A percentile compares a stretch with the other conserved stretches of the same genome.
phyloP scores from a whole-genome alignment of 176 grass and related monocot genomes.

The Secale cereale region DNA sequence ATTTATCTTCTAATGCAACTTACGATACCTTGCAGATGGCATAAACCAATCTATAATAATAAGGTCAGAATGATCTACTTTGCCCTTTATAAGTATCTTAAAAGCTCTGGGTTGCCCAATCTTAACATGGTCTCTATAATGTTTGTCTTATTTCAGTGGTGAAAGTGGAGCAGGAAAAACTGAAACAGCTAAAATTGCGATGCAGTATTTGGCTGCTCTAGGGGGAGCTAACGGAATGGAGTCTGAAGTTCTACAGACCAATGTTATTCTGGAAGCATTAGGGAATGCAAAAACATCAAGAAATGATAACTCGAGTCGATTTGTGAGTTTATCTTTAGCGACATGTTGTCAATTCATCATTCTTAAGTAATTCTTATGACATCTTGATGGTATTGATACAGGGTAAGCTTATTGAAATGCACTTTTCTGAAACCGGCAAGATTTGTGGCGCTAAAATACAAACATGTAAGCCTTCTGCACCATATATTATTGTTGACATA shows the following conservation, averaged over 20 bases:
- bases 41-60: conserved; percentile 97
- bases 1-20: conserved; percentile 40
- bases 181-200: conserved; percentile 96
- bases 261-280: conserved; percentile 87
- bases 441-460: conserved; percentile 89
- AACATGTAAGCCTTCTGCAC: conserved; percentile 58
- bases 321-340: conserved; percentile 60
- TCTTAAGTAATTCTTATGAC: conserved; percentile 11
- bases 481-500: conserved; percentile 32
- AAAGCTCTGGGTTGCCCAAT: conserved; percentile 9
- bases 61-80: conserved; percentile 50
- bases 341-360: not conserved
- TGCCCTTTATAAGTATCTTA: not conserved
- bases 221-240: conserved; percentile 75
- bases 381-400: conserved; percentile 35
- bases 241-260: conserved; percentile 86
- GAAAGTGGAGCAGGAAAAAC: conserved; percentile 99
- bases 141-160: conserved; percentile 65
- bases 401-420: conserved; percentile 94
- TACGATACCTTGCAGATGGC: conserved; percentile 64
- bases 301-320: conserved; percentile 96
- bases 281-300: conserved; percentile 95
- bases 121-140: conserved; percentile 21
- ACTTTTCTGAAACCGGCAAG: conserved; percentile 74
- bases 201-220: conserved; percentile 91